phyloP scores from a whole-genome alignment of 345 rosid species.

The Melastoma malabathricum region DNA sequence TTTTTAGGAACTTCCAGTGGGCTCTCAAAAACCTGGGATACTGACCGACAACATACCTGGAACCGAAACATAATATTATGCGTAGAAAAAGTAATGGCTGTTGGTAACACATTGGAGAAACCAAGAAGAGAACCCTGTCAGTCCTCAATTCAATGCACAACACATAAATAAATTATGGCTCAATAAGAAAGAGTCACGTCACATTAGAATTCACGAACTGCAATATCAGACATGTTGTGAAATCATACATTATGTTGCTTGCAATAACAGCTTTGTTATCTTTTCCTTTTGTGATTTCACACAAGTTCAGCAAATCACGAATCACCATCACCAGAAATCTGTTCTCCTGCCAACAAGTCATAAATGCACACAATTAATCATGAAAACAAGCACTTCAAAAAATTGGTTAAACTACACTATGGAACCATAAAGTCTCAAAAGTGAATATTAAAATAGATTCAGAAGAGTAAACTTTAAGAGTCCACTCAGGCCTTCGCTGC shows the following conservation, averaged over 20 bases:
- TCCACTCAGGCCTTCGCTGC: too few species aligned
- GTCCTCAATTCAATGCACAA: not conserved
- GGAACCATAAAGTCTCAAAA: not conserved
- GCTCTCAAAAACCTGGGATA: slow-evolving; percentile 98
- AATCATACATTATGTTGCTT: slow-evolving; percentile 92
- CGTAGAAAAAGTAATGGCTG: too few species aligned
- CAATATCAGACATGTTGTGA: not conserved
- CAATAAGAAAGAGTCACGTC: not conserved
- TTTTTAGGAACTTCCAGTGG: slow-evolving; percentile 96
- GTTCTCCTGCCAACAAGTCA: slow-evolving; percentile 58
- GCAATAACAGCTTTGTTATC: slow-evolving; percentile 99
- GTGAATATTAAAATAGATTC: too few species aligned
- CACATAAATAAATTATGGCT: slow-evolving; percentile 1
- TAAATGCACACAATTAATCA: not conserved
- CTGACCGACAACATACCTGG: slow-evolving; percentile 99
- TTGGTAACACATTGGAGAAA: too few species aligned
- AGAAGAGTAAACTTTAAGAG: too few species aligned
- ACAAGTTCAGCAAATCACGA: slow-evolving; percentile 84
- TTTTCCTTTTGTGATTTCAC: slow-evolving; percentile 96
- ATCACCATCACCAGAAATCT: slow-evolving; percentile 97
- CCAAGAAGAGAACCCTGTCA: too few species aligned
- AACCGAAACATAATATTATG: slow-evolving; percentile 8
- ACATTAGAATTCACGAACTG: not conserved
- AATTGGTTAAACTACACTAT: slow-evolving; percentile 1
- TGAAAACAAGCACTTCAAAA: not conserved